Percentiles rank a stretch among this genome's conserved stretches.
Evolutionary conservation across 2,329 filamentous ascomycete genomes (phyloP).

Genomic region (Pyrenochaeta sp.): DNA sequence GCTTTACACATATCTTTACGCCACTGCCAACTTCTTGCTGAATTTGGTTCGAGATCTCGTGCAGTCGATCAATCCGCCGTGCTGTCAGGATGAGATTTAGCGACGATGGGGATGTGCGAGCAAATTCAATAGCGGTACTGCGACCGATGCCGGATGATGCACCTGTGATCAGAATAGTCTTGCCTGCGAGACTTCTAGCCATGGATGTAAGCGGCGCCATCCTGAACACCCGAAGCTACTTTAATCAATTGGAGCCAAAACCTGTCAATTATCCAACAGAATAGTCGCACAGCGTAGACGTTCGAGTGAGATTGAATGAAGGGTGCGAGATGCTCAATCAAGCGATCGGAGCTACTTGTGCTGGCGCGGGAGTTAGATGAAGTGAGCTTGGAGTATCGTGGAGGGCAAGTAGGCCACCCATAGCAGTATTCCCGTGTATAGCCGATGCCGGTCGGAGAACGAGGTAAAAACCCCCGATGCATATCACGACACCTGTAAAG

Average conservation of each 20-base stretch:
- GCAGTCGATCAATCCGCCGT: slow-evolving; percentile 76
- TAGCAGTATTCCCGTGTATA: neutral
- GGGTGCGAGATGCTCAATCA: neutral
- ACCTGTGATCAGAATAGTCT: slow-evolving; percentile 89
- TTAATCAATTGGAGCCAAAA: no score
- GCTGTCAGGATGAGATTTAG: slow-evolving; percentile 87
- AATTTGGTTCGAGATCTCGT: slow-evolving; percentile 77
- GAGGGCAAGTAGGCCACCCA: no score
- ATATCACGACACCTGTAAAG: neutral
- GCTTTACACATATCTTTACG: slow-evolving; percentile 72
- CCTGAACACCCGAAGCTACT: neutral
- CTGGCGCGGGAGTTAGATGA: neutral
- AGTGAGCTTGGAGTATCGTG: neutral
- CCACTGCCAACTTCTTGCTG: slow-evolving; percentile 74
- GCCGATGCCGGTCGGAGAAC: neutral
- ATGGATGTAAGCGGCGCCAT: slow-evolving; percentile 61
- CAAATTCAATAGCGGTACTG: slow-evolving; percentile 85
- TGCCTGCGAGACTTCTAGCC: slow-evolving; percentile 82
- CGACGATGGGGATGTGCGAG: slow-evolving; percentile 76
- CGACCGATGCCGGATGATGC: slow-evolving; percentile 91
- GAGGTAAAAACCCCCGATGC: neutral
- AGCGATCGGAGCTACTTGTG: neutral
- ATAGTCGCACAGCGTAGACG: neutral
- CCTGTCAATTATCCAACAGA: no score
- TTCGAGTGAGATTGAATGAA: neutral